phyloP scores from a whole-genome alignment of 2,329 filamentous ascomycete genomes.

The Albophoma yamanashiensis region DNA sequence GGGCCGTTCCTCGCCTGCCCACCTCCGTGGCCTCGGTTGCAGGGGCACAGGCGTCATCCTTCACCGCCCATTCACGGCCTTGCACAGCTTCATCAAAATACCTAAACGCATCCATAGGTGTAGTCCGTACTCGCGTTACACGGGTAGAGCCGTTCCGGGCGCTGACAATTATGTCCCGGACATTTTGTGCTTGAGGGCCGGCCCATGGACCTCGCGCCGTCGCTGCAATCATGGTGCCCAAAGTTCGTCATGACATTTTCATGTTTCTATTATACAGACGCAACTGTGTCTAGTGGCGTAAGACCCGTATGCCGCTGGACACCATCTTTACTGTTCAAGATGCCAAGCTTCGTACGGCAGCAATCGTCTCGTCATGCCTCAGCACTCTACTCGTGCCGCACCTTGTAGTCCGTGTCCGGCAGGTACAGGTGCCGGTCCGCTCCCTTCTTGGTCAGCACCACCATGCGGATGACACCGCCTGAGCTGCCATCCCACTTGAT shows the following conservation, averaged over 20 bases:
- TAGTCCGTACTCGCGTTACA: no score
- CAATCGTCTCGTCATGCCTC: constrained; percentile 8
- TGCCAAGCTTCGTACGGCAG: neutral
- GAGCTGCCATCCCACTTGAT: constrained; percentile 99
- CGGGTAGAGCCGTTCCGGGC: neutral
- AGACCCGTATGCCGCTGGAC: neutral
- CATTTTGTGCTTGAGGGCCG: neutral
- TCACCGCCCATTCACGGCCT: neutral
- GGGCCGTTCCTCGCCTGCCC: neutral
- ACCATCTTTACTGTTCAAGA: neutral
- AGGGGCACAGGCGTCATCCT: neutral
- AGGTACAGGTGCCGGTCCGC: constrained; percentile 92
- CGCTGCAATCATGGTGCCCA: neutral
- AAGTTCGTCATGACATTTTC: neutral
- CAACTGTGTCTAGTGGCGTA: neutral
- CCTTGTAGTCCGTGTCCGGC: constrained; percentile 81
- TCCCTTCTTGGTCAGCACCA: constrained; percentile 83
- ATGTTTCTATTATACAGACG: constrained; percentile 2
- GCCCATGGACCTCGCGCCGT: neutral
- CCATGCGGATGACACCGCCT: constrained; percentile 95
- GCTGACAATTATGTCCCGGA: neutral
- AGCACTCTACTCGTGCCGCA: constrained; percentile 48
- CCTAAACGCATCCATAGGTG: neutral
- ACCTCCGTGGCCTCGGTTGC: neutral
- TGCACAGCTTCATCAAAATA: no score